These are phyloP conservation scores for Colletotrichum eremochloae DNA, from an alignment of 2,329 filamentous ascomycete genomes.

Conservation along the genomic window DNA sequence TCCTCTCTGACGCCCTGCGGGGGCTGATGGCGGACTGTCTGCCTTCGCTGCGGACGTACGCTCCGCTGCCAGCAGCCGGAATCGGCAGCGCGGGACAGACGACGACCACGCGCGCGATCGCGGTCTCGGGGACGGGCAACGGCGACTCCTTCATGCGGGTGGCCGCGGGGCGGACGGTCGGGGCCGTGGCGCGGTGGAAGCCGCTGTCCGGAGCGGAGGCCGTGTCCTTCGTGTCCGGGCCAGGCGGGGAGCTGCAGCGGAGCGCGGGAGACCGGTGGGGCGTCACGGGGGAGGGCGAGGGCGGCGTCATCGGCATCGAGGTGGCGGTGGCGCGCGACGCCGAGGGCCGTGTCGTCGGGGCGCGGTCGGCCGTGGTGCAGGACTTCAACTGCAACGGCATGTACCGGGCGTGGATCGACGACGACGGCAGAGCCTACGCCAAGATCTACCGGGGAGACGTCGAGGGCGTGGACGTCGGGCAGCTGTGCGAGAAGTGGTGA, in stretches of 20 bases:
- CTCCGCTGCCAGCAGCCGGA: constrained; percentile 45
- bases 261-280: constrained; percentile 82
- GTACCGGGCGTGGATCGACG: constrained; percentile 84
- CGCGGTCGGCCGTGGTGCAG: constrained; percentile 70
- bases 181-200: constrained; percentile 78
- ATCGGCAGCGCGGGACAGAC: neutral
- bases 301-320: constrained; percentile 88
- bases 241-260: constrained; percentile 77
- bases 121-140: constrained; percentile 85
- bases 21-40: constrained; percentile 72
- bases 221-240: constrained; percentile 75
- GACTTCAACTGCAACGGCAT: constrained; percentile 91
- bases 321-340: constrained; percentile 61
- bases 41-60: constrained; percentile 61
- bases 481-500: constrained; percentile 30
- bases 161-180: constrained; percentile 78
- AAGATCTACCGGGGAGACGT: constrained; percentile 64
- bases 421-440: constrained; percentile 68
- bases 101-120: constrained; percentile 62
- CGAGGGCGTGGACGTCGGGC: constrained; percentile 36
- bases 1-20: constrained; percentile 60
- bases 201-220: constrained; percentile 67
- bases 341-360: constrained; percentile 57
- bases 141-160: constrained; percentile 87
- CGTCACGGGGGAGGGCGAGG: constrained; percentile 82